Evolutionary conservation across 2,329 filamentous ascomycete species (phyloP), one percentile per base, ranked within the genome.

Genomic region (Trichoderma oligosporum): DNA sequence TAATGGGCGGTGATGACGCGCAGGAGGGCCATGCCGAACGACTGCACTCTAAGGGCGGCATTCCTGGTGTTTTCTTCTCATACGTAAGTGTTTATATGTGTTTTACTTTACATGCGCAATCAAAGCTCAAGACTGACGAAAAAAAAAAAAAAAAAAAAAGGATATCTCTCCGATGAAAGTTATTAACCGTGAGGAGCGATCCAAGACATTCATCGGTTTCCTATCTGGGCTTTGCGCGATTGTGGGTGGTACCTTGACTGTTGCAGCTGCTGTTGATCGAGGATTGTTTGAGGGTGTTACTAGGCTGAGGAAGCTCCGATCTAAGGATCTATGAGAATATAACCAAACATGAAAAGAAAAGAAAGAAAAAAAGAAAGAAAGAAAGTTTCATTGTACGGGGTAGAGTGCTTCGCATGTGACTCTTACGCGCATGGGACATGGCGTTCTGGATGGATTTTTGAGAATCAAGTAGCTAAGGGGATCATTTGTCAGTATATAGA

Each of bases 131-230:
- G n/a, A n/a, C n/a, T n/a, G n/a, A n/a, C n/a, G n/a, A n/a, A n/a
- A n/a, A n/a, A n/a, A n/a, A n/a, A n/a, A n/a, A n/a, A n/a, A n/a
- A n/a, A n/a, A n/a, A n/a, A n/a, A n/a, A n/a, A n/a, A 92, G 88
- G 94, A 99, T 67, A 99, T 99, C 72, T 97, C 93, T 2, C 94
- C 94, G 4, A 99, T 99, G 94, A 99, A 97, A 77, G 93, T 99
- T 60, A 88, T 99, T 75, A 99, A 99, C 78, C 88, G 92, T 56
- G 95, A 99, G 76, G 87, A 89, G 64, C 84, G 90, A 45, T 79
- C 86, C 60, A 97, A 97, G 79, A 88, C 88, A 4, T 95, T 99
- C 71, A 85, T 90, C 0, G 89, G 89, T 16, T 99, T 99, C 78
- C 74, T 99, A 58, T 93, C 94, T 1, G 94, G 94, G 46, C 84